Percentiles rank a stretch among this genome's conserved stretches.
Conservation (phyloP, 768 basidiomycete species). For the Naganishia kalamii region DNA sequence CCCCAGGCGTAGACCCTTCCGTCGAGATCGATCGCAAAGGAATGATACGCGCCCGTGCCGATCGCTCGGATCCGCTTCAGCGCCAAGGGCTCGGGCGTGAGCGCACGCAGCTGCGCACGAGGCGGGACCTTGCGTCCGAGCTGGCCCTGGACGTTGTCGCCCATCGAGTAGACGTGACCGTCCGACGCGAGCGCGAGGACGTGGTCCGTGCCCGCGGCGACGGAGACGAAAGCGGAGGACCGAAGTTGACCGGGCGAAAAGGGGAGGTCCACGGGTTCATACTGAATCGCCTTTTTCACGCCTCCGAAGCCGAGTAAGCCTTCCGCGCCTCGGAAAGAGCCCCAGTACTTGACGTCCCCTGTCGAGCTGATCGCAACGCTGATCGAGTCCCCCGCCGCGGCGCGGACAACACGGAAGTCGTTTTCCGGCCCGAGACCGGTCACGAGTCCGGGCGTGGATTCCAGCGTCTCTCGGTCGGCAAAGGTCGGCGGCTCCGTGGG, state of each 20-base stretch:
- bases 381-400: conserved; percentile 80
- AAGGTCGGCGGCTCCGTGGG: conserved; percentile 39
- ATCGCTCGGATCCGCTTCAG: conserved; percentile 67
- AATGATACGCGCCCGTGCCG: conserved; percentile 77
- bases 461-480: conserved; percentile 46
- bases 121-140: conserved; percentile 84
- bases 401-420: conserved; percentile 68
- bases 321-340: conserved; percentile 64
- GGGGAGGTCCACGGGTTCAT: conserved; percentile 44
- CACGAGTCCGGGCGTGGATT: conserved; percentile 49
- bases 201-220: conserved; percentile 82
- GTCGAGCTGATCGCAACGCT: conserved; percentile 72
- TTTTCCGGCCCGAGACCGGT: conserved; percentile 62
- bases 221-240: conserved; percentile 55
- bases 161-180: conserved; percentile 82
- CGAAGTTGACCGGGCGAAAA: conserved; percentile 41
- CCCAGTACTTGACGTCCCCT: conserved; percentile 82
- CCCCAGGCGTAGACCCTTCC: conserved; percentile 93
- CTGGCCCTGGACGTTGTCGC: conserved; percentile 82
- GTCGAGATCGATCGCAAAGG: conserved; percentile 77
- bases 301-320: conserved; percentile 45
- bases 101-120: conserved; percentile 80
- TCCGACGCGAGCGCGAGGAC: conserved; percentile 79
- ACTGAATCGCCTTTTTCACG: conserved; percentile 35
- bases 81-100: conserved; percentile 75